Percentiles rank a stretch among this genome's conserved stretches.
These are phyloP conservation scores for Trametes cinnabarina DNA, from an alignment of 768 basidiomycete species.

Conservation along the genomic window DNA sequence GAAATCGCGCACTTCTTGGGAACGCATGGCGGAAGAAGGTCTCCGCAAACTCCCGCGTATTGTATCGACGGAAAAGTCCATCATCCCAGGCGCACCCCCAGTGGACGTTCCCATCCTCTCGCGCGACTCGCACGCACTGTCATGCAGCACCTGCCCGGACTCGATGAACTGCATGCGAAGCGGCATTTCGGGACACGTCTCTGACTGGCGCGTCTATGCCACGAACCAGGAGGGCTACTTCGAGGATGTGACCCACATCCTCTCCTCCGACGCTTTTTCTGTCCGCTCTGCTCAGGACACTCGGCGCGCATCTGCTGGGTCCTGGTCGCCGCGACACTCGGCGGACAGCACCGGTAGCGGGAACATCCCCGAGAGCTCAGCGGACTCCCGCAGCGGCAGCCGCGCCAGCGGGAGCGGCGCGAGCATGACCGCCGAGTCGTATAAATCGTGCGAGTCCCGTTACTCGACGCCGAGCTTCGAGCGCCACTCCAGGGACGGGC, in stretches of 20 bases:
- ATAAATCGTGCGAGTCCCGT: conserved; percentile 29
- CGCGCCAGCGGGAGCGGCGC: conserved; percentile 24
- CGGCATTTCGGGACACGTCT: conserved; percentile 3
- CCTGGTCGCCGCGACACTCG: conserved; percentile 2
- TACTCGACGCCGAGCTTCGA: conserved; percentile 26
- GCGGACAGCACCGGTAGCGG: background rate
- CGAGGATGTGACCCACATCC: conserved; percentile 29
- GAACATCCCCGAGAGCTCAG: background rate
- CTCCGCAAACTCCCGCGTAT: background rate
- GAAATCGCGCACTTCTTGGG: background rate
- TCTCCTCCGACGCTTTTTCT: conserved; percentile 22
- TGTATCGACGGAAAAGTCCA: conserved; percentile 11
- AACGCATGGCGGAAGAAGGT: conserved; percentile 6
- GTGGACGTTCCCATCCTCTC: conserved; percentile 3
- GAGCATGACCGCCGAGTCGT: conserved; percentile 28
- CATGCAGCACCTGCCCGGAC: conserved; percentile 18
- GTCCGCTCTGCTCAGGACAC: background rate
- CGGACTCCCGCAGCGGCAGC: conserved; percentile 1
- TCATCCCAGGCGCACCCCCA: conserved; percentile 13
- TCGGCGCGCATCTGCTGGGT: background rate
- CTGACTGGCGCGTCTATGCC: conserved; percentile 18
- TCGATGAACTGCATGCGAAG: conserved; percentile 4
- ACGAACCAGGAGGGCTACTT: conserved; percentile 19
- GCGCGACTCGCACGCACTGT: conserved; percentile 10
- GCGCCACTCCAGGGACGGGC: conserved; percentile 5